A percentile compares a stretch with the other conserved stretches of the same genome.
These are phyloP conservation scores for Zygosaccharomyces kombuchaensis DNA, from an alignment of 805 yeast species.

Conservation along the genomic window DNA sequence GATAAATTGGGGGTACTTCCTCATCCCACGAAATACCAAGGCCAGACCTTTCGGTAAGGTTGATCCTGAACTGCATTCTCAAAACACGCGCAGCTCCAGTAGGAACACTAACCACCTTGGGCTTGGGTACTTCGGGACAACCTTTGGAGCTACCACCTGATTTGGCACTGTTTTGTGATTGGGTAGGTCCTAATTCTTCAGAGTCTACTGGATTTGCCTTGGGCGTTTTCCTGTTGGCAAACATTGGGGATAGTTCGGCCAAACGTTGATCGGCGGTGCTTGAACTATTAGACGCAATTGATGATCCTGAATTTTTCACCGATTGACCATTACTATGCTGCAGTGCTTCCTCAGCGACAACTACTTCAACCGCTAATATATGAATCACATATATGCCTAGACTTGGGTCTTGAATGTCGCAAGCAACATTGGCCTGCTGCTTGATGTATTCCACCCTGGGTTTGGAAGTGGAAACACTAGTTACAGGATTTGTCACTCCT, in stretches of 20 bases:
- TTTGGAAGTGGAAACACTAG: conserved; percentile 41
- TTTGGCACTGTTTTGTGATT: conserved; percentile 14
- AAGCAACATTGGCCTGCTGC: conserved; percentile 49
- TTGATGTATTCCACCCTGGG: conserved; percentile 25
- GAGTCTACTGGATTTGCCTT: conserved; percentile 21
- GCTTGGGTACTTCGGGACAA: conserved; percentile 7
- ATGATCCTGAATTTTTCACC: conserved; percentile 15
- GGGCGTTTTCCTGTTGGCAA: conserved; percentile 35
- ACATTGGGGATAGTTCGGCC: conserved; percentile 43
- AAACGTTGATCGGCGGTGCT: conserved; percentile 36
- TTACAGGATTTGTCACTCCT: conserved; percentile 44
- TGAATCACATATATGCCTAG: conserved; percentile 76
- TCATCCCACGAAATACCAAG: conserved; percentile 98
- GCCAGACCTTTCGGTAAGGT: conserved; percentile 85
- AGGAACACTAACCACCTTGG: conserved; percentile 55
- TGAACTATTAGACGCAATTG: conserved; percentile 5
- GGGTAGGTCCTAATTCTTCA: conserved; percentile 18
- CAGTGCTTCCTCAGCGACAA: conserved; percentile 86
- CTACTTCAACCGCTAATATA: conserved; percentile 73
- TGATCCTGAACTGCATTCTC: conserved; percentile 88
- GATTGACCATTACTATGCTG: conserved; percentile 39
- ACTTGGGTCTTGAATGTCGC: conserved; percentile 79
- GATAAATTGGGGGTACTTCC: conserved; percentile 96
- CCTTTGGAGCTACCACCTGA: conserved; percentile 5
- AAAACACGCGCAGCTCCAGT: conserved; percentile 95